These are phyloP conservation scores for Podospora pseudoanserina DNA, from an alignment of 495 filamentous ascomycete species.

Conservation along the genomic window DNA sequence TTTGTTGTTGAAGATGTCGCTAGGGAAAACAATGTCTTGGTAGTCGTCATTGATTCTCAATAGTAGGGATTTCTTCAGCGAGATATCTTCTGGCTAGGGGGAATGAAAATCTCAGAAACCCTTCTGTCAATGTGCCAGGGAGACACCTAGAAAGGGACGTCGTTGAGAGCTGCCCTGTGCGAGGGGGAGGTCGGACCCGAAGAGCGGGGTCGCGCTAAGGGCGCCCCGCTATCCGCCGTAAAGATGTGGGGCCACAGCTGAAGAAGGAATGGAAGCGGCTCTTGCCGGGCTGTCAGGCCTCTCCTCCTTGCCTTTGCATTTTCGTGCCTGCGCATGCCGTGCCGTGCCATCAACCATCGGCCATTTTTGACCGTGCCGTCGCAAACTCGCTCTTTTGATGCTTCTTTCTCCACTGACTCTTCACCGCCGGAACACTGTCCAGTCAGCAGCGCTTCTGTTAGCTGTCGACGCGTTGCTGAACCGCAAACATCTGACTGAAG, in stretches of 20 bases:
- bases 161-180: constrained; percentile 7
- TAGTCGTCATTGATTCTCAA: not conserved
- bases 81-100: not conserved
- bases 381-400: not conserved
- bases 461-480: not conserved
- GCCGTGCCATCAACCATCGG: not conserved
- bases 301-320: constrained; percentile 12
- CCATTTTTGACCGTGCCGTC: not conserved
- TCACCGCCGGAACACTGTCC: constrained; percentile 6
- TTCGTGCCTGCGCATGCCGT: not conserved
- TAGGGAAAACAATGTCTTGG: not conserved
- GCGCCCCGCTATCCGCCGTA: not conserved
- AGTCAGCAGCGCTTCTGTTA: not conserved
- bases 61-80: not conserved
- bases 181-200: not conserved
- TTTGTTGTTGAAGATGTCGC: not conserved
- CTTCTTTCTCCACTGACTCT: not conserved
- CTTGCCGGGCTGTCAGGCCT: constrained; percentile 3
- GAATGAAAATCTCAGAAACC: not conserved
- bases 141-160: not conserved
- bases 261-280: not conserved
- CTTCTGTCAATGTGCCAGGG: not conserved
- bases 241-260: constrained; percentile 1
- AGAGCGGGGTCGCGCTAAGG: constrained; percentile 10
- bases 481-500: not conserved